These are phyloP conservation scores for Daldinia concentrica DNA, from an alignment of 495 filamentous ascomycete species.

Conservation along the genomic window DNA sequence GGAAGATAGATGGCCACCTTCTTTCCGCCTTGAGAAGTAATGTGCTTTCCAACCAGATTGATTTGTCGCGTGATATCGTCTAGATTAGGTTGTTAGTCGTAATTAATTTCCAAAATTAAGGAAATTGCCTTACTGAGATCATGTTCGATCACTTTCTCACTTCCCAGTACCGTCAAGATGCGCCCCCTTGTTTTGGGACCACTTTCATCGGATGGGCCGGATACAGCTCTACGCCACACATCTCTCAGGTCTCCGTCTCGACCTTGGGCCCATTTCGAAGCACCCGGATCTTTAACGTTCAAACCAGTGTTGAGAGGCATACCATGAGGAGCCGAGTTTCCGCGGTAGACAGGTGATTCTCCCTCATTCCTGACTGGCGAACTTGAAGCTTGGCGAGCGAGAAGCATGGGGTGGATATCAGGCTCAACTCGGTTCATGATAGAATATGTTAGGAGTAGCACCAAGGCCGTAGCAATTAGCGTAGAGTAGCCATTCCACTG, in stretches of 20 bases:
- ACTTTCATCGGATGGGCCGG: constrained; percentile 68
- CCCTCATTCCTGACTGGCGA: constrained; percentile 83
- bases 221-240: constrained; percentile 82
- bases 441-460: constrained; percentile 63
- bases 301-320: constrained; percentile 84
- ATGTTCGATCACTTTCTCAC: constrained; percentile 75
- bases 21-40: constrained; percentile 72
- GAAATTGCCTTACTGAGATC: constrained; percentile 58
- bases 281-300: constrained; percentile 83
- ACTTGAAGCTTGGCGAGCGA: constrained; percentile 81
- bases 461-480: constrained; percentile 66
- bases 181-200: constrained; percentile 70
- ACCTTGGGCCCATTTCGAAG: constrained; percentile 81
- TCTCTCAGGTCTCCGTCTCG: constrained; percentile 91
- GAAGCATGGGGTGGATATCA: constrained; percentile 89
- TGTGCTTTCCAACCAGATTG: constrained; percentile 80
- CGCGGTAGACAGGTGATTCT: constrained; percentile 84
- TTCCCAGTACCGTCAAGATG: constrained; percentile 83
- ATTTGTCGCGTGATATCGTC: constrained; percentile 84
- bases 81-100: constrained; percentile 39
- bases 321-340: constrained; percentile 81
- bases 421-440: constrained; percentile 67
- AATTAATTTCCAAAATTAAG: background rate
- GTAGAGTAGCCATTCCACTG: constrained; percentile 85
- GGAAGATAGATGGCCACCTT: constrained; percentile 90